Evolutionary conservation across 176 grass and related monocot genomes (phyloP).

Genomic region (Oryza brachyantha): DNA sequence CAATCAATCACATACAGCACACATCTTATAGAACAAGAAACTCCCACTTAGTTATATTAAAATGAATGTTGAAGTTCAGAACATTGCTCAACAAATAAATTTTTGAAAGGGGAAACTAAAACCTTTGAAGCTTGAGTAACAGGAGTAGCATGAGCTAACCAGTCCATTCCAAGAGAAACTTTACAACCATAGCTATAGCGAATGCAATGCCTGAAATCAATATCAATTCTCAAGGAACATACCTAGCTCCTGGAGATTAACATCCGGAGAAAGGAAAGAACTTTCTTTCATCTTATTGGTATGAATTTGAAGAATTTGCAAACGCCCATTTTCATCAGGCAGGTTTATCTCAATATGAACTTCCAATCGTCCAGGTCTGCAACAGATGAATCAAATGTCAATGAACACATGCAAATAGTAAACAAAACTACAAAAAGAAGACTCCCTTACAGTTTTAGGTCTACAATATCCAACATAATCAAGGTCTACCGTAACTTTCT

Average conservation of each 20-base stretch:
- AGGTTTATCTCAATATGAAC: slow-evolving; percentile 99
- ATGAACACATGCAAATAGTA: slow-evolving; percentile 17
- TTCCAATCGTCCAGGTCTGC: slow-evolving; percentile 86
- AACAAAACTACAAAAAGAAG: slow-evolving; percentile 13
- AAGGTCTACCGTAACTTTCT: not conserved
- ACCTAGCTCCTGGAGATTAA: slow-evolving; percentile 86
- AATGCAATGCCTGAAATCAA: slow-evolving; percentile 1
- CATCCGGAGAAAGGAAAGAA: slow-evolving; percentile 92
- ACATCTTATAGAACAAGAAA: slow-evolving; percentile 7
- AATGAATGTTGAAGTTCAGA: not conserved
- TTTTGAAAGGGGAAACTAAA: not conserved
- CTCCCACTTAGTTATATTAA: slow-evolving; percentile 20
- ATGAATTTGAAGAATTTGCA: slow-evolving; percentile 98
- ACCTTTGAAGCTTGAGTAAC: slow-evolving; percentile 6
- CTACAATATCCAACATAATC: not conserved
- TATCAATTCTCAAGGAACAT: slow-evolving; percentile 4
- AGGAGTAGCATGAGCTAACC: slow-evolving; percentile 3
- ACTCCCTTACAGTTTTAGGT: not conserved
- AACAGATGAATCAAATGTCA: slow-evolving; percentile 27
- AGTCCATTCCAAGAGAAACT: not conserved
- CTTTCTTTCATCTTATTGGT: slow-evolving; percentile 99
- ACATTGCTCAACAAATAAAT: not conserved
- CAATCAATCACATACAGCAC: slow-evolving; percentile 3
- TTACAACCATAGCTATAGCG: slow-evolving; percentile 7
- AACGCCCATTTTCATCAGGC: slow-evolving; percentile 96